A percentile compares a stretch with the other conserved stretches of the same genome.
phyloP scores from a whole-genome alignment of 306 rosid species.

The Trichosanthes truncata region DNA sequence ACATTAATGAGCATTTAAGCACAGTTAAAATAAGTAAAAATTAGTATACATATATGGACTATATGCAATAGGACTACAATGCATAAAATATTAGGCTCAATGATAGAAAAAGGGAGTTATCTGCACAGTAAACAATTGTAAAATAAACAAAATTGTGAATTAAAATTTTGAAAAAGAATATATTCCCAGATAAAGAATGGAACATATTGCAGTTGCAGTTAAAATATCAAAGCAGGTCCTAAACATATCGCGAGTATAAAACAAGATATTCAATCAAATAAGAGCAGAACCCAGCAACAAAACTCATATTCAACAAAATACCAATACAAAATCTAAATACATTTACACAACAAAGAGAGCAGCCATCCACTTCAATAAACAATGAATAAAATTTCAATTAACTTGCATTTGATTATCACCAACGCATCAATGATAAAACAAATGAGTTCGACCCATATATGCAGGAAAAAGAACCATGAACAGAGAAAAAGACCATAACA shows the following conservation, averaged over 20 bases:
- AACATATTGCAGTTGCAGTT: no score
- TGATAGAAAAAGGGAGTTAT: neutral
- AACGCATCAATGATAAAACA: neutral
- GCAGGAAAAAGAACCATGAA: neutral
- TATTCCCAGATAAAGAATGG: neutral
- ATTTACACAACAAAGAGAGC: neutral
- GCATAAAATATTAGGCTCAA: neutral
- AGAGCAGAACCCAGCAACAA: neutral
- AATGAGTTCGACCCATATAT: neutral
- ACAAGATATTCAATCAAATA: neutral
- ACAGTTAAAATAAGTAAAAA: neutral
- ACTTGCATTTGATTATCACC: neutral
- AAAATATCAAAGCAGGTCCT: neutral
- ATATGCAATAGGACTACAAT: neutral
- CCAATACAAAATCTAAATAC: neutral
- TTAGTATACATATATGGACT: neutral
- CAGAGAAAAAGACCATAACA: neutral
- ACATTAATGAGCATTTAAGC: neutral
- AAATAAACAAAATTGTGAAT: neutral
- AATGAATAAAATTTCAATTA: neutral
- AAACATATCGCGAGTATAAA: neutral
- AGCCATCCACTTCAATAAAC: neutral
- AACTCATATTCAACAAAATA: neutral
- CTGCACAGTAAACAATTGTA: neutral
- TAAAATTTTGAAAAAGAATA: neutral